Evolutionary conservation across 1,284 basidiomycete species (phyloP).

Genomic region (Mycosarcoma mackinlayi): DNA sequence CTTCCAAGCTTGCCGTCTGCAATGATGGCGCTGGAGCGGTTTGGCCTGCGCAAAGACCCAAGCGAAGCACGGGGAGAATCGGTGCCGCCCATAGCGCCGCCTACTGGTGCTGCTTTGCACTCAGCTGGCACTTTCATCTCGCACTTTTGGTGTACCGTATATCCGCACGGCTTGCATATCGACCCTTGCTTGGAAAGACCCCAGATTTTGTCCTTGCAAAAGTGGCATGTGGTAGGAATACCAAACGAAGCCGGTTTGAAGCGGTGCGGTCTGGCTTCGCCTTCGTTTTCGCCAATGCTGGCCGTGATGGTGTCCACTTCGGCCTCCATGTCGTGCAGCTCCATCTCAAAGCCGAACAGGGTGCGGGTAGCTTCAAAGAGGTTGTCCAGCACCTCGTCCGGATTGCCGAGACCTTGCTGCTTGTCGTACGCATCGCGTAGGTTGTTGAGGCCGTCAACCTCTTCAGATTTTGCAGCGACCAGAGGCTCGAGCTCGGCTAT

Average conservation of each 20-base stretch:
- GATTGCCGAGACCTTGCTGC: slow-evolving; percentile 42
- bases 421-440: slow-evolving; percentile 50
- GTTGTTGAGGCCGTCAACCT: slow-evolving; percentile 47
- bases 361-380: slow-evolving; percentile 42
- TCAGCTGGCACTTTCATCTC: slow-evolving; percentile 59
- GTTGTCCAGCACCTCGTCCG: slow-evolving; percentile 55
- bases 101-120: slow-evolving; percentile 43
- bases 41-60: slow-evolving; percentile 5
- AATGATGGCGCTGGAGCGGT: slow-evolving; percentile 17
- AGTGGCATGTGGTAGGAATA: slow-evolving; percentile 55
- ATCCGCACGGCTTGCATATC: slow-evolving; percentile 57
- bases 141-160: slow-evolving; percentile 57
- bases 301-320: slow-evolving; percentile 41
- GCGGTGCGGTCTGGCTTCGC: slow-evolving; percentile 46
- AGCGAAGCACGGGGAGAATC: slow-evolving; percentile 5
- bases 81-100: background rate
- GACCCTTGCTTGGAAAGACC: slow-evolving; percentile 52
- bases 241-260: slow-evolving; percentile 58
- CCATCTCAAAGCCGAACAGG: slow-evolving; percentile 40
- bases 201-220: slow-evolving; percentile 55
- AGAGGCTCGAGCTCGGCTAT: slow-evolving; percentile 47
- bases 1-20: background rate
- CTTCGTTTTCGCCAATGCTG: slow-evolving; percentile 47
- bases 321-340: slow-evolving; percentile 33
- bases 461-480: slow-evolving; percentile 37